Base-by-base conservation (phyloP, 768 basidiomycete species). In the Pulveroboletus sp. region DNA sequence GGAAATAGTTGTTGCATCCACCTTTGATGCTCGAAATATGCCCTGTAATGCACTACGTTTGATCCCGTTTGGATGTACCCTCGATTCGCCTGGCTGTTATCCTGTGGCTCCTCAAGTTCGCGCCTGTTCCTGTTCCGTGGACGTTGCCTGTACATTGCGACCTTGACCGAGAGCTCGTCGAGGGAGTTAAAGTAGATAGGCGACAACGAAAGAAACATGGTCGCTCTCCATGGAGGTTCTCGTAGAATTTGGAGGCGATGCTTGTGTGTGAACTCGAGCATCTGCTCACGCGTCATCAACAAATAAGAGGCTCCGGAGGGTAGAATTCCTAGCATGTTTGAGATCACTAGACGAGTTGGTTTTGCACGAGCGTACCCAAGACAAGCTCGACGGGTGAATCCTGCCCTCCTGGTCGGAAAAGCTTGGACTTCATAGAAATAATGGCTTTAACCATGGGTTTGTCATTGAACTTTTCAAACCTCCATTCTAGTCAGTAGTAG, bases 1-100 rank as follows among this genome's bases (percentile, higher is more conserved):
- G 32, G 10, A 4, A 30, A 14, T n/a, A 2, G 10, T 17, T 11
- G 2, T 17, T 1, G 4, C 3, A 39, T 15, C 17, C 6, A 57
- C 57, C 78, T 70, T 40, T 77, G 75, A 39, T 78, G 74, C 45
- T 80, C 79, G 61, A 77, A 80, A 8, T 65, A 62, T 3, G 60
- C 75, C 8, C 79, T 70, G 35, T 63, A 58, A 8, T 64, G 58
- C 7, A 46, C 48, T 2, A 41, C 39, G 6, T 65, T 59, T 1
- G 60, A 44, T 2, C 60, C 57, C 1, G 55, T 57, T 11, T 53
- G 43, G 21, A 54, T 44, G 45, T 70, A 78, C 0, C 66, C 63
- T 15, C 69, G 64, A 42, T 78, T 79, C 1, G 73, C 71, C 41
- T 72, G 69, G 44, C 77, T 76, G 32, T 71, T 70, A 32, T 77